These are phyloP conservation scores for Agrocybe praecox DNA, from an alignment of 768 basidiomycete genomes.

Conservation along the genomic window DNA sequence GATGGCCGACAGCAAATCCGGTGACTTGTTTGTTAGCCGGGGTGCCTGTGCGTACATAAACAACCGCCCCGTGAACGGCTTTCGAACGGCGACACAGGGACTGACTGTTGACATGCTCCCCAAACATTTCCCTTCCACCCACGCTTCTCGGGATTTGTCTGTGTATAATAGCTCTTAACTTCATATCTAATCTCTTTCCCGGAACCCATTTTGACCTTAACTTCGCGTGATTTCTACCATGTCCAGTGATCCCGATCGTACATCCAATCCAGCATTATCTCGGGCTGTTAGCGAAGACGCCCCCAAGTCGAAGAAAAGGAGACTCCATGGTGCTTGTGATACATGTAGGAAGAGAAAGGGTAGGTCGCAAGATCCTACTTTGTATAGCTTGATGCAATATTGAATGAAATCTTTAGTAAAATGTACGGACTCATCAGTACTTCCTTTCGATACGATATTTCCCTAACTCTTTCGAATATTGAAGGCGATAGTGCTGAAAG, in stretches of 20 bases:
- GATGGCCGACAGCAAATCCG: constrained; percentile 10
- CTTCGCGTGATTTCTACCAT: neutral
- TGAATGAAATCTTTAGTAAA: neutral
- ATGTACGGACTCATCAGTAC: neutral
- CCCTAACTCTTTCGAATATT: neutral
- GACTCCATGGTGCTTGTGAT: neutral
- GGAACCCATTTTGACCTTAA: too few species aligned
- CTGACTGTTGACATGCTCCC: too few species aligned
- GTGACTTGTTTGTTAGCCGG: constrained; percentile 18
- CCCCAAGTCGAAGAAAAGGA: neutral
- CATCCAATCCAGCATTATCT: neutral
- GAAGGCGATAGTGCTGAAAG: constrained; percentile 63
- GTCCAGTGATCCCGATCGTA: neutral
- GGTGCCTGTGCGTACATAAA: neutral
- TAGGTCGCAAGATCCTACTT: neutral
- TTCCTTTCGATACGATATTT: too few species aligned
- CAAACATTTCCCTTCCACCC: neutral
- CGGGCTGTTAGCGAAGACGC: neutral
- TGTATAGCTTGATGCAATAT: neutral
- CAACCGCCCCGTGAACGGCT: neutral
- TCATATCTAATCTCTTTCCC: neutral
- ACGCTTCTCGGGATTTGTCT: neutral
- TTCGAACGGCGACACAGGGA: neutral
- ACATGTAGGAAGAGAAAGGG: neutral
- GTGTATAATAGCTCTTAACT: neutral